Evolutionary conservation across 129 eudicot genomes (phyloP).

Genomic region (Flaveria robusta): DNA sequence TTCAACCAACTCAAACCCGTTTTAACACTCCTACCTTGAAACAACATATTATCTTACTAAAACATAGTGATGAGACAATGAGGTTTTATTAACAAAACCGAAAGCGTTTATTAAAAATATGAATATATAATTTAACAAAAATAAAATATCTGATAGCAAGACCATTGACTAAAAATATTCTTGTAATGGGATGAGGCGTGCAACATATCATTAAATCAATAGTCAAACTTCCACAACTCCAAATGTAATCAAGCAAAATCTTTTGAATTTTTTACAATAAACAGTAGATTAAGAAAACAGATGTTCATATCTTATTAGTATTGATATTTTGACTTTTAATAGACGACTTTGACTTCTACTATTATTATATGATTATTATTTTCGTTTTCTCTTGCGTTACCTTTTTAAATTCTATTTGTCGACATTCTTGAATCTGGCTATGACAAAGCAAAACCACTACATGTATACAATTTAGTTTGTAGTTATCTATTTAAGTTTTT

Average conservation of each 20-base stretch:
- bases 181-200: not conserved
- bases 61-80: not conserved
- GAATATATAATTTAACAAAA: not conserved
- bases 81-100: not conserved
- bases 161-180: not conserved
- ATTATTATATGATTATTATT: not conserved
- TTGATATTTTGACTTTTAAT: not conserved
- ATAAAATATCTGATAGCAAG: not conserved
- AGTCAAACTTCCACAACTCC: constrained; percentile 4
- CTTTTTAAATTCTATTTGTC: constrained; percentile 12
- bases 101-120: no score
- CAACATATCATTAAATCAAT: not conserved
- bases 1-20: no score
- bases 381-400: not conserved
- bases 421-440: constrained; percentile 13
- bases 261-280: constrained; percentile 2
- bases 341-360: constrained; percentile 15
- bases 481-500: not conserved
- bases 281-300: not conserved
- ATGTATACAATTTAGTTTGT: not conserved
- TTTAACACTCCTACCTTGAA: no score
- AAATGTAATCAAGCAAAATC: constrained; percentile 4
- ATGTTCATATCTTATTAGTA: not conserved
- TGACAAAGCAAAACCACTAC: constrained; percentile 7
- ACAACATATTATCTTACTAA: not conserved